These are phyloP conservation scores for Rhodotorula kratochvilovae DNA, from an alignment of 768 basidiomycete species.

Conservation along the genomic window DNA sequence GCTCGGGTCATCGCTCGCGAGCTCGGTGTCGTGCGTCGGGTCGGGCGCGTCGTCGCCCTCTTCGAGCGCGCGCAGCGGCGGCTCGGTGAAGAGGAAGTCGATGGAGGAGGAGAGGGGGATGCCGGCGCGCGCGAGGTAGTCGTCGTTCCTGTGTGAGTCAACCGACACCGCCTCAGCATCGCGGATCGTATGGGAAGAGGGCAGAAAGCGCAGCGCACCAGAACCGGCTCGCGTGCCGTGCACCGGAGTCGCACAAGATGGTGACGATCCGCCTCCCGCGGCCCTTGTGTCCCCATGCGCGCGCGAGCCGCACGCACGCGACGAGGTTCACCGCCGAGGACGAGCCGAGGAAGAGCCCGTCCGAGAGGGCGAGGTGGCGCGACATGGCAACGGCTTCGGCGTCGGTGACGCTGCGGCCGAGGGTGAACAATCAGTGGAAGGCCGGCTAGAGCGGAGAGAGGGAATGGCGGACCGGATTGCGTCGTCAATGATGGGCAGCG, in stretches of 20 bases:
- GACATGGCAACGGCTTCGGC: slow-evolving; percentile 94
- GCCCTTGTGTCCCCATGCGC: slow-evolving; percentile 56
- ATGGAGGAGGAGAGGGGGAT: slow-evolving; percentile 47
- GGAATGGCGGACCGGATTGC: slow-evolving; percentile 64
- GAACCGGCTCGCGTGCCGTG: slow-evolving; percentile 59
- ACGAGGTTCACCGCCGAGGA: slow-evolving; percentile 94
- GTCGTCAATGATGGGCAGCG: slow-evolving; percentile 77
- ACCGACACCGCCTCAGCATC: too few species aligned
- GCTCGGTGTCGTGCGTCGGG: not conserved
- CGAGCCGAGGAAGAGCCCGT: slow-evolving; percentile 91
- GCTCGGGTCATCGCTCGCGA: slow-evolving; percentile 13
- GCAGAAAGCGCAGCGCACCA: slow-evolving; percentile 50
- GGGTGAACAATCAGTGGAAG: not conserved
- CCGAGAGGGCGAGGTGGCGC: slow-evolving; percentile 78
- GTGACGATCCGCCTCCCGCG: slow-evolving; percentile 71
- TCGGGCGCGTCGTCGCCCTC: not conserved
- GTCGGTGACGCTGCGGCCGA: slow-evolving; percentile 68
- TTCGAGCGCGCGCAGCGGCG: not conserved
- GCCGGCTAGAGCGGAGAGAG: not conserved
- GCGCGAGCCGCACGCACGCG: slow-evolving; percentile 76
- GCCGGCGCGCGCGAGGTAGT: slow-evolving; percentile 52
- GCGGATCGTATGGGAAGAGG: too few species aligned
- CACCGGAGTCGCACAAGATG: slow-evolving; percentile 85
- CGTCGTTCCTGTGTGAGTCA: slow-evolving; percentile 54
- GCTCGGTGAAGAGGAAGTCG: slow-evolving; percentile 12